A percentile compares a stretch with the other conserved stretches of the same genome.
Conservation (phyloP, 495 filamentous ascomycete species). For the Penicillium simplicissimum region DNA sequence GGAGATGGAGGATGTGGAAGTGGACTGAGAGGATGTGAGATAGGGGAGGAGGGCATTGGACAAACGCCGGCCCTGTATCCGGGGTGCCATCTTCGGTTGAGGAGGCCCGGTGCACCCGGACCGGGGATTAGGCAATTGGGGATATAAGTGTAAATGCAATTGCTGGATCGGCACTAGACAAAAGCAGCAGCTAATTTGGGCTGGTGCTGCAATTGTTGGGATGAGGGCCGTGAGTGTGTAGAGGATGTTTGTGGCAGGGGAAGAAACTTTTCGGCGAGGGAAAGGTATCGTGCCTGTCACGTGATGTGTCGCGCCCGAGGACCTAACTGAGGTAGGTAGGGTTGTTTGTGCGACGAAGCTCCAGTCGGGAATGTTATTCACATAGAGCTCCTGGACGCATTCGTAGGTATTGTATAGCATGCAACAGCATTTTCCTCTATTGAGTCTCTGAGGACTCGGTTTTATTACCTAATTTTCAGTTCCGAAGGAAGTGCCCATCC, state of each 20-base stretch:
- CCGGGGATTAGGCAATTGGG: constrained; percentile 5
- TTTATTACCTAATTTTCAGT: too few species aligned
- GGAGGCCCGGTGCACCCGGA: constrained; percentile 12
- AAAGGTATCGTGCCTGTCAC: constrained; percentile 30
- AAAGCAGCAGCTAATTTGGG: constrained; percentile 14
- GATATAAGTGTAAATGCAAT: constrained; percentile 3
- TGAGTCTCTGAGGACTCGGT: too few species aligned
- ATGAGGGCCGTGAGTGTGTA: constrained; percentile 12
- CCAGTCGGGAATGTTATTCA: too few species aligned
- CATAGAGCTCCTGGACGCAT: too few species aligned
- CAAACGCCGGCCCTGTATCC: constrained; percentile 44
- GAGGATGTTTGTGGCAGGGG: constrained; percentile 20
- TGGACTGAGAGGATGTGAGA: constrained; percentile 32
- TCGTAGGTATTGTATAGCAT: too few species aligned
- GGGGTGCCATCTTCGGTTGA: constrained; percentile 41
- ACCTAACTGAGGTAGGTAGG: too few species aligned
- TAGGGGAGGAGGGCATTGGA: constrained; percentile 43
- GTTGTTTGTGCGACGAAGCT: too few species aligned
- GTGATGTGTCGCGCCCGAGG: too few species aligned
- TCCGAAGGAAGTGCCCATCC: too few species aligned
- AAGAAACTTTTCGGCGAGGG: constrained; percentile 43
- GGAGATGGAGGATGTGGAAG: constrained; percentile 16
- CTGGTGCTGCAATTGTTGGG: constrained; percentile 27
- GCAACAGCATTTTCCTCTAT: too few species aligned
- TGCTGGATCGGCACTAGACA: constrained; percentile 1